Evolutionary conservation across 805 yeast genomes (phyloP).

Genomic region (Spathaspora arborariae): DNA sequence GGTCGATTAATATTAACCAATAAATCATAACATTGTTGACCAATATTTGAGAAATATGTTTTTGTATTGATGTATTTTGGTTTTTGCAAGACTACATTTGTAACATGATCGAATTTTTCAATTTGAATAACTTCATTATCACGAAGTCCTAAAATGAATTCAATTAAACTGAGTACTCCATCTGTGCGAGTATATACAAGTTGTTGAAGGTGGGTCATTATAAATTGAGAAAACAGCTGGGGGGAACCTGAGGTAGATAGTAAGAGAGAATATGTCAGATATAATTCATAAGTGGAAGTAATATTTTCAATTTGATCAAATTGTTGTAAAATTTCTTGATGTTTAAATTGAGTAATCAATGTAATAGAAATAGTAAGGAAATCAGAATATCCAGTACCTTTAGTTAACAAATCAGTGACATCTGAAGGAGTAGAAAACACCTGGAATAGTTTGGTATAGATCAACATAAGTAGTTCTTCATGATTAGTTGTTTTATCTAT

Average conservation of each 20-base stretch:
- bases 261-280: conserved; percentile 56
- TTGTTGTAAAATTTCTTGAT: conserved; percentile 7
- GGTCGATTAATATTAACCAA: conserved; percentile 61
- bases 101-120: conserved; percentile 63
- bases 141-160: conserved; percentile 71
- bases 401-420: conserved; percentile 49
- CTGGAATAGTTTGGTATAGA: conserved; percentile 23
- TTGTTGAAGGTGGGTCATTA: conserved; percentile 47
- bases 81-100: conserved; percentile 58
- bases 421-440: conserved; percentile 42
- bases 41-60: conserved; percentile 55
- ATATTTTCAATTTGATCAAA: conserved; percentile 28
- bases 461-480: conserved; percentile 22
- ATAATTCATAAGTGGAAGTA: conserved; percentile 67
- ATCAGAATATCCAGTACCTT: conserved; percentile 68
- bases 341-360: conserved; percentile 21
- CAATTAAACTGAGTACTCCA: conserved; percentile 74
- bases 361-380: conserved; percentile 47
- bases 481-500: conserved; percentile 5
- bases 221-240: conserved; percentile 41
- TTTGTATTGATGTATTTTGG: conserved; percentile 49
- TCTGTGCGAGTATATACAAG: conserved; percentile 51
- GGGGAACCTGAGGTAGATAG: conserved; percentile 45
- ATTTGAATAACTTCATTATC: conserved; percentile 63
- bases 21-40: conserved; percentile 58